These are phyloP conservation scores for Suillus hirtellus DNA, from an alignment of 768 basidiomycete genomes.

Conservation along the genomic window DNA sequence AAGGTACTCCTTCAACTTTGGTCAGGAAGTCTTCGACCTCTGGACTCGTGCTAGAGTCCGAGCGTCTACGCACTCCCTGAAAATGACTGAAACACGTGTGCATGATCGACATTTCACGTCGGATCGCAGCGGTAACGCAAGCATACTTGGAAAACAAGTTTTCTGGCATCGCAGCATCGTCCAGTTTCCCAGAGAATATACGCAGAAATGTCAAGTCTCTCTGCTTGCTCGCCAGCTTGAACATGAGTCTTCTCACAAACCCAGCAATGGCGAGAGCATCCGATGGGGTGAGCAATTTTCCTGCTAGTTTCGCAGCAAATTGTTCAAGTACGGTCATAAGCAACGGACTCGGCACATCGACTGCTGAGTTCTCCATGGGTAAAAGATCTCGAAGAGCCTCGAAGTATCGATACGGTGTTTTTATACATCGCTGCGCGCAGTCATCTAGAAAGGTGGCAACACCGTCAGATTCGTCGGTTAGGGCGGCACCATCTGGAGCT, in stretches of 20 bases:
- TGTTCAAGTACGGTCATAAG: conserved; percentile 83
- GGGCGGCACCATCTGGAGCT: conserved; percentile 51
- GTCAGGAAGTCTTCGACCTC: conserved; percentile 46
- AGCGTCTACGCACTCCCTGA: conserved; percentile 11
- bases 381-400: conserved; percentile 57
- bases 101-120: conserved; percentile 47
- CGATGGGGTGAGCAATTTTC: conserved; percentile 53
- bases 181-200: conserved; percentile 38
- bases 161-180: conserved; percentile 30
- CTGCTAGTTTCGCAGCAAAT: conserved; percentile 63
- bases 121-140: conserved; percentile 40
- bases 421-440: conserved; percentile 77
- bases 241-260: conserved; percentile 64
- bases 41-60: conserved; percentile 18
- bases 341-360: conserved; percentile 55
- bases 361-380: conserved; percentile 13
- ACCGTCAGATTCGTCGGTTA: conserved; percentile 56
- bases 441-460: conserved; percentile 80
- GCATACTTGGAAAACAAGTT: conserved; percentile 36
- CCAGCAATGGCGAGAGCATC: conserved; percentile 62
- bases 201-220: conserved; percentile 43
- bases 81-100: conserved; percentile 36
- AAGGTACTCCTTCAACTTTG: conserved; percentile 40
- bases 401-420: conserved; percentile 83
- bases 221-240: conserved; percentile 57